These are phyloP conservation scores for Carex sylvatica DNA, from an alignment of 202 grass and related monocot species.

Conservation along the genomic window DNA sequence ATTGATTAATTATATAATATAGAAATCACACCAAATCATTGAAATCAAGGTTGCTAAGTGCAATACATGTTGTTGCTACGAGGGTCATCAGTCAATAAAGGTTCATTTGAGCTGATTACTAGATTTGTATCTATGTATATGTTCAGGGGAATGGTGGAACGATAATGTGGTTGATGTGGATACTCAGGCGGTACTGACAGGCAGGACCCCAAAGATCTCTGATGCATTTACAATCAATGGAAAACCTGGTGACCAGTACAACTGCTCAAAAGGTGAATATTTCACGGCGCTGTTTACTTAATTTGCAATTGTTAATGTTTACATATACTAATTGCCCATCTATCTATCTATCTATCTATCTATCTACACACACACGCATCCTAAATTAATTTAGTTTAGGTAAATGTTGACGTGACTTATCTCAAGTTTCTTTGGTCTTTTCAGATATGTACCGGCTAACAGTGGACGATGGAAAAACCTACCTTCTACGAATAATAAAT, in stretches of 20 bases:
- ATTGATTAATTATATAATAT: background rate
- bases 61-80: too few relatives aligned
- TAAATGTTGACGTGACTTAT: background rate
- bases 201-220: slow-evolving; percentile 27
- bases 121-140: too few relatives aligned
- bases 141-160: slow-evolving; percentile 52
- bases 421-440: background rate
- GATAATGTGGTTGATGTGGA: slow-evolving; percentile 50
- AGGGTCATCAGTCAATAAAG: too few relatives aligned
- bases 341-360: background rate
- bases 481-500: slow-evolving; percentile 72
- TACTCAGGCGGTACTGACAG: slow-evolving; percentile 44
- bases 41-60: background rate
- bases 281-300: background rate
- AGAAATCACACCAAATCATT: background rate
- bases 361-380: background rate
- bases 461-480: slow-evolving; percentile 42
- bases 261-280: slow-evolving; percentile 18
- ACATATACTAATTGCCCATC: background rate
- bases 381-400: slow-evolving; percentile 4
- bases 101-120: too few relatives aligned
- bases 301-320: background rate
- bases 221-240: slow-evolving; percentile 70
- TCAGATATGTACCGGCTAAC: slow-evolving; percentile 54
- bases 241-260: slow-evolving; percentile 53